These are phyloP conservation scores for Cyberlindnera sargentensis DNA, from an alignment of 805 yeast genomes.

Conservation along the genomic window DNA sequence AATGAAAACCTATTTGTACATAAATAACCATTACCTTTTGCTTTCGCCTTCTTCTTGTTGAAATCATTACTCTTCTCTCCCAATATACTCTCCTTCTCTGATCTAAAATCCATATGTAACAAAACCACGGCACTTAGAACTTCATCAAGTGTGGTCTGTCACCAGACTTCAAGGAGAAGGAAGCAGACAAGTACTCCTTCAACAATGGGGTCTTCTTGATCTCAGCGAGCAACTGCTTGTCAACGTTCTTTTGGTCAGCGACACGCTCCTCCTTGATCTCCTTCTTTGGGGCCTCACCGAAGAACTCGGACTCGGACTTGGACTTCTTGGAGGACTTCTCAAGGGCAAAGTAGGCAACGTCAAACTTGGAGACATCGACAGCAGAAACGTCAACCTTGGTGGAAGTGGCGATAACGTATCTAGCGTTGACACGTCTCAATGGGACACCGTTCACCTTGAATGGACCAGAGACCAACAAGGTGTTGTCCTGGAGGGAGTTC, in stretches of 20 bases:
- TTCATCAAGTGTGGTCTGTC: conserved; percentile 98
- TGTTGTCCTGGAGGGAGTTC: conserved; percentile 96
- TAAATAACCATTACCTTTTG: conserved; percentile 17
- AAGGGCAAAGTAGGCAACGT: conserved; percentile 93
- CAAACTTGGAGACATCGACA: conserved; percentile 85
- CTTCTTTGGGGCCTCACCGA: conserved; percentile 72
- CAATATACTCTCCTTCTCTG: not conserved
- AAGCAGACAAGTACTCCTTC: conserved; percentile 91
- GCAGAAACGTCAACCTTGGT: conserved; percentile 77
- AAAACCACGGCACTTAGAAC: conserved; percentile 49
- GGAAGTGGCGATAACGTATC: conserved; percentile 98
- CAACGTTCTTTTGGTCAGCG: conserved; percentile 94
- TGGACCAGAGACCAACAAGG: conserved; percentile 95
- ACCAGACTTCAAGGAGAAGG: conserved; percentile 96
- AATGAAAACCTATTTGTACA: conserved; percentile 18
- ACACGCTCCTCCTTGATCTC: conserved; percentile 90
- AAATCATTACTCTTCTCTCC: conserved; percentile 1
- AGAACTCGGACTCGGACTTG: conserved; percentile 90
- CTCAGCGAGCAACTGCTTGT: conserved; percentile 85
- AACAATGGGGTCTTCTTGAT: conserved; percentile 96
- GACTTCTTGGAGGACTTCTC: conserved; percentile 78
- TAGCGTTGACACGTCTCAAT: conserved; percentile 97
- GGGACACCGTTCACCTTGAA: conserved; percentile 99
- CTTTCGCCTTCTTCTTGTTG: conserved; percentile 1
- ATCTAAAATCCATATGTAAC: not conserved